These are phyloP conservation scores for Cenchrus purpureus DNA, from an alignment of 176 grass and related monocot species.

Conservation along the genomic window DNA sequence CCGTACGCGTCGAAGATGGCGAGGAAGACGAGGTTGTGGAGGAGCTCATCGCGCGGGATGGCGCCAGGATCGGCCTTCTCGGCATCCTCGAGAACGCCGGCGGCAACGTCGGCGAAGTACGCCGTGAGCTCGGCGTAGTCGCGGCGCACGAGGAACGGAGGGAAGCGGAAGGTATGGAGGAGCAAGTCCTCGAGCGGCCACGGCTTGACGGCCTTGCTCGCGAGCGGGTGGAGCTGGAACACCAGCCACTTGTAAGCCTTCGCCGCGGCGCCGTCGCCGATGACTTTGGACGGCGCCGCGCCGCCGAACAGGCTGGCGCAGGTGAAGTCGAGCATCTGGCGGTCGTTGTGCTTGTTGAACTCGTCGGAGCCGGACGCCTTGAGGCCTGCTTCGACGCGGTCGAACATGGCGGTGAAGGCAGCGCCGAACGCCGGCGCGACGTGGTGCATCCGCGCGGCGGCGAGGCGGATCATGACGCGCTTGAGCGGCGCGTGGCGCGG, in stretches of 20 bases:
- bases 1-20: slow-evolving; percentile 97
- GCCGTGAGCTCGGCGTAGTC: slow-evolving; percentile 83
- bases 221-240: slow-evolving; percentile 77
- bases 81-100: slow-evolving; percentile 68
- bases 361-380: slow-evolving; percentile 49
- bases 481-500: slow-evolving; percentile 84
- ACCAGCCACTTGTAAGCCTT: slow-evolving; percentile 82
- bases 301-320: slow-evolving; percentile 58
- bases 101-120: slow-evolving; percentile 73
- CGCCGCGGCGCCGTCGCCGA: slow-evolving; percentile 48
- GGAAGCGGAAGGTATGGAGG: slow-evolving; percentile 83
- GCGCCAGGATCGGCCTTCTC: slow-evolving; percentile 48
- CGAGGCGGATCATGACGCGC: slow-evolving; percentile 74
- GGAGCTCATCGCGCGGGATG: slow-evolving; percentile 69
- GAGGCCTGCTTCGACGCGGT: slow-evolving; percentile 28
- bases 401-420: slow-evolving; percentile 52
- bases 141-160: slow-evolving; percentile 62
- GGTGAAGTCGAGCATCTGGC: slow-evolving; percentile 73
- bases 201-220: slow-evolving; percentile 42
- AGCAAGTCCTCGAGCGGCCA: slow-evolving; percentile 84
- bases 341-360: slow-evolving; percentile 75
- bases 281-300: slow-evolving; percentile 63
- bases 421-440: too few species aligned
- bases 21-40: slow-evolving; percentile 88
- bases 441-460: slow-evolving; percentile 18